Percentiles rank a stretch among this genome's conserved stretches.
Evolutionary conservation across 192 early-diverging fungal species (phyloP).

Genomic region (Funneliformis mosseae): DNA sequence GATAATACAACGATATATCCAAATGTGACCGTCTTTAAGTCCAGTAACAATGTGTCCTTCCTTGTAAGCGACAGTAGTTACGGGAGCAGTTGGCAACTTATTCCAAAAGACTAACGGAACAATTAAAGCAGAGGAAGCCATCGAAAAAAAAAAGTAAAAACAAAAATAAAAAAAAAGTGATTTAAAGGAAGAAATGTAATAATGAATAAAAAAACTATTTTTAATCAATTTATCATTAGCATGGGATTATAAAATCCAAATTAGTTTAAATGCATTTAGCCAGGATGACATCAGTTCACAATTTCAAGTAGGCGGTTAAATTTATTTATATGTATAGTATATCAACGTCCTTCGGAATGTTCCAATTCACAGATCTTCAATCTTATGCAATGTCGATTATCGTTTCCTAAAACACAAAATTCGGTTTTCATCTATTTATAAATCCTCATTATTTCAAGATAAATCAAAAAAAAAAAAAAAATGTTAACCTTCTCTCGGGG

Average conservation of each 20-base stretch:
- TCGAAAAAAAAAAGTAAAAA: not conserved
- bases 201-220: too few relatives aligned
- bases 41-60: conserved; percentile 51
- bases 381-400: not conserved
- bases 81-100: conserved; percentile 38
- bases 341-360: not conserved
- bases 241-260: too few relatives aligned
- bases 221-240: too few relatives aligned
- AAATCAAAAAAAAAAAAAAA: not conserved
- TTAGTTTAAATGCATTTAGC: too few relatives aligned
- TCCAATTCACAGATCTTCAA: not conserved
- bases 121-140: conserved; percentile 53
- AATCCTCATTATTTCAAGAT: too few relatives aligned
- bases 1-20: conserved; percentile 45
- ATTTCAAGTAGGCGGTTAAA: too few relatives aligned
- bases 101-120: conserved; percentile 56
- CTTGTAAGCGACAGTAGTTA: conserved; percentile 43
- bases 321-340: too few relatives aligned
- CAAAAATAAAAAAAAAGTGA: not conserved
- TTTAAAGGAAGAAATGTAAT: too few relatives aligned
- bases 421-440: too few relatives aligned
- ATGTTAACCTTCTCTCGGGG: too few relatives aligned
- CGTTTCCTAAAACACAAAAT: not conserved
- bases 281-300: too few relatives aligned
- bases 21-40: conserved; percentile 56